Conservation (phyloP, 345 rosid genomes). For the Salix purpurea region DNA sequence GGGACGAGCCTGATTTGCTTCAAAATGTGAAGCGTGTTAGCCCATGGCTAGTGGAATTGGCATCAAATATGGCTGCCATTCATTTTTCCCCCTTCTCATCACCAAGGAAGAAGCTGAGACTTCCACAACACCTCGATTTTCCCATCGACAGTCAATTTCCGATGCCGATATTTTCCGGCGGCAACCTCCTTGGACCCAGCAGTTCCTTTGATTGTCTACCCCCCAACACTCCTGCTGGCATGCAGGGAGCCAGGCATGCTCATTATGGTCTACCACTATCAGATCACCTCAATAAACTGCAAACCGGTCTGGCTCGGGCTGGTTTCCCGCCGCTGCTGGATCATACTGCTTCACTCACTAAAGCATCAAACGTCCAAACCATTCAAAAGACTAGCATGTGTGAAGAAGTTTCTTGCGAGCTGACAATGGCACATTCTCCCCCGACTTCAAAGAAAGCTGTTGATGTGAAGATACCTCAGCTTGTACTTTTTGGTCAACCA, state of each 20-base stretch:
- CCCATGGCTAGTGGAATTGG: conserved; percentile 96
- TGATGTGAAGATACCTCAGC: conserved; percentile 14
- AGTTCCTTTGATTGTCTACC: conserved; percentile 25
- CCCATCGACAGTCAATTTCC: conserved; percentile 43
- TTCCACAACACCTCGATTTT: conserved; percentile 45
- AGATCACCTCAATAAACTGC: conserved; percentile 27
- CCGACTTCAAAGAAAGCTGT: conserved; percentile 18
- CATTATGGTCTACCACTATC: conserved; percentile 25
- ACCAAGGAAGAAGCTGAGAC: conserved; percentile 79
- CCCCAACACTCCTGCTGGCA: conserved; percentile 32
- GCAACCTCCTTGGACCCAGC: conserved; percentile 23
- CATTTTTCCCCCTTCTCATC: conserved; percentile 74
- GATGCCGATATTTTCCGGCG: conserved; percentile 16
- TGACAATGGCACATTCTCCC: conserved; percentile 41
- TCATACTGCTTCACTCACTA: conserved; percentile 28
- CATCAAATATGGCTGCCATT: conserved; percentile 64
- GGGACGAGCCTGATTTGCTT: conserved; percentile 98
- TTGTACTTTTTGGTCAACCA: conserved; percentile 27
- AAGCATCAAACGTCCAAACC: conserved; percentile 25
- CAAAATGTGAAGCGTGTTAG: conserved; percentile 92
- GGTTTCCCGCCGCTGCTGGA: conserved; percentile 36
- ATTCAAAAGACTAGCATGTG: conserved; percentile 32
- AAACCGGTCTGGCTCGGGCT: conserved; percentile 18
- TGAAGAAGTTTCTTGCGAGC: conserved; percentile 42
- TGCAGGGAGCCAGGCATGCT: conserved; percentile 46